These are phyloP conservation scores for Paraurostyla sp. DNA, from an alignment of 73 alveolate species.

Conservation along the genomic window DNA sequence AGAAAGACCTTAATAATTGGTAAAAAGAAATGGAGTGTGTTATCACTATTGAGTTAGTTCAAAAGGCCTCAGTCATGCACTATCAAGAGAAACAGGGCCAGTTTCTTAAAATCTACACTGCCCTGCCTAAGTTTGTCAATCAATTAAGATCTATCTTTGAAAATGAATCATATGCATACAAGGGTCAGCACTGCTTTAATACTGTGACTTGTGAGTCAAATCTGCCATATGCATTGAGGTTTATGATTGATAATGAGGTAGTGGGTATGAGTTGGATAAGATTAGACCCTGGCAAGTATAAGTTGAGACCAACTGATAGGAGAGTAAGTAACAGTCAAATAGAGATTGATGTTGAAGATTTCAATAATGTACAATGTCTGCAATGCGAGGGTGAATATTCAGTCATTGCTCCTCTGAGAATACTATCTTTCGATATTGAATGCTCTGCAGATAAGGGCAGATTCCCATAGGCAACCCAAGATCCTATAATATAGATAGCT, in stretches of 20 bases:
- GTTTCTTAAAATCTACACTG: slow-evolving; percentile 88
- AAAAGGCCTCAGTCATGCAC: slow-evolving; percentile 81
- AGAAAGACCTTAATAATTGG: not conserved
- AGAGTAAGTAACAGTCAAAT: slow-evolving; percentile 90
- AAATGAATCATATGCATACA: slow-evolving; percentile 79
- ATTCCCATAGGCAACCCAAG: slow-evolving; percentile 90
- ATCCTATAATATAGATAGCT: slow-evolving; percentile 98
- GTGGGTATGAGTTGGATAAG: slow-evolving; percentile 98
- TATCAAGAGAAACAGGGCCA: slow-evolving; percentile 75
- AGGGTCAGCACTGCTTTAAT: slow-evolving; percentile 72
- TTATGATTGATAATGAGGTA: slow-evolving; percentile 97
- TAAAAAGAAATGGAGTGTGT: not conserved
- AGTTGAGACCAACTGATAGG: slow-evolving; percentile 42
- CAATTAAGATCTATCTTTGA: slow-evolving; percentile 72
- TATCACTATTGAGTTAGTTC: not conserved
- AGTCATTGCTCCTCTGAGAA: slow-evolving; percentile 98
- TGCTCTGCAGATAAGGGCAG: slow-evolving; percentile 91
- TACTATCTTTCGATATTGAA: slow-evolving; percentile 99
- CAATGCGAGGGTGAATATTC: slow-evolving; percentile 92
- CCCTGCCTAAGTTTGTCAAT: slow-evolving; percentile 92
- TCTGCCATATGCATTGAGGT: slow-evolving; percentile 98
- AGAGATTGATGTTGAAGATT: slow-evolving; percentile 96
- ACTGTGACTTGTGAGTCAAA: slow-evolving; percentile 97
- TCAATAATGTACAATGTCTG: slow-evolving; percentile 82
- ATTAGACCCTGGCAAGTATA: slow-evolving; percentile 77